phyloP scores from a whole-genome alignment of 2,329 filamentous ascomycete genomes.

The Epichloe aotearoae region DNA sequence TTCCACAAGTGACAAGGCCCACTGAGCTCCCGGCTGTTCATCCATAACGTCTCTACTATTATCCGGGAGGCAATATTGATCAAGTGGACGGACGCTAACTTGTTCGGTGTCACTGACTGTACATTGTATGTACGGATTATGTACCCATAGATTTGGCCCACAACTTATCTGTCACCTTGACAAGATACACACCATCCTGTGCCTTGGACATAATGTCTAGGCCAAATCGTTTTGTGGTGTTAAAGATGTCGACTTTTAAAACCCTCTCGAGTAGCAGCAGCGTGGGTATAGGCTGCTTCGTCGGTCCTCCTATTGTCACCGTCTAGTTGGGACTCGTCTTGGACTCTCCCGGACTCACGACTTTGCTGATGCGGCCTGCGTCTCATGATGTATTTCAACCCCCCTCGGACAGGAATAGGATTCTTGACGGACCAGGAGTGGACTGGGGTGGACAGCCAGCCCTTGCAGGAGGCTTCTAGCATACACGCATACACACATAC shows the following conservation, averaged over 20 bases:
- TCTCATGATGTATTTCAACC: conserved; percentile 8
- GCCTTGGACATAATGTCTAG: no score
- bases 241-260: background rate
- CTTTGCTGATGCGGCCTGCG: conserved; percentile 9
- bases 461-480: conserved; percentile 3
- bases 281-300: background rate
- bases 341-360: conserved; percentile 4
- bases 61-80: background rate
- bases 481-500: background rate
- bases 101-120: background rate
- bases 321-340: background rate
- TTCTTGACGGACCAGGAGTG: conserved; percentile 2
- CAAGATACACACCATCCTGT: no score
- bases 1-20: background rate
- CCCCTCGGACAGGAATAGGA: conserved; percentile 3
- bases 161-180: background rate
- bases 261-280: background rate
- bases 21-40: background rate
- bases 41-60: background rate
- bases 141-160: background rate
- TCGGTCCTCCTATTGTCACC: no score
- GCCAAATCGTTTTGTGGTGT: no score
- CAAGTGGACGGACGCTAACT: background rate
- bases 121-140: background rate
- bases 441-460: background rate